These are phyloP conservation scores for Nannizziopsis barbatae DNA, from an alignment of 2,329 filamentous ascomycete genomes.

Conservation along the genomic window DNA sequence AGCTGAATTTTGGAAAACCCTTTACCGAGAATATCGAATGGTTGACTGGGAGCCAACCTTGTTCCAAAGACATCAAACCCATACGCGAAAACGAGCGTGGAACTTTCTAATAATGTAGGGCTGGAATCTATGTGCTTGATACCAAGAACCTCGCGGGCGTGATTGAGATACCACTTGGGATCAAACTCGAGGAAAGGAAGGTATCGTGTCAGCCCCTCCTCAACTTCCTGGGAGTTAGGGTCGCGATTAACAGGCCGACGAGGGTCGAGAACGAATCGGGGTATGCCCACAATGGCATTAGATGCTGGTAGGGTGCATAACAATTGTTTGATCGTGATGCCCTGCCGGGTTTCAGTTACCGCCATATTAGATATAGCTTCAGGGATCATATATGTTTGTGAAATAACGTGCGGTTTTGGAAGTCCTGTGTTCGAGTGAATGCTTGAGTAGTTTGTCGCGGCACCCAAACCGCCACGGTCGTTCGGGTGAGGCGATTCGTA, in stretches of 20 bases:
- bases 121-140: slow-evolving; percentile 61
- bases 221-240: slow-evolving; percentile 62
- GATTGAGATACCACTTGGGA: slow-evolving; percentile 66
- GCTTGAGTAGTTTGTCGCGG: slow-evolving; percentile 64
- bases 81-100: slow-evolving; percentile 76
- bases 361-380: slow-evolving; percentile 68
- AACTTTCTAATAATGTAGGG: slow-evolving; percentile 79
- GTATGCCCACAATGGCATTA: slow-evolving; percentile 66
- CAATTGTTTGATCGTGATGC: slow-evolving; percentile 73
- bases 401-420: slow-evolving; percentile 60
- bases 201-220: slow-evolving; percentile 75
- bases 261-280: slow-evolving; percentile 68
- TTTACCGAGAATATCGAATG: slow-evolving; percentile 86
- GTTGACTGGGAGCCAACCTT: slow-evolving; percentile 70
- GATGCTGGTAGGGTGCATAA: slow-evolving; percentile 65
- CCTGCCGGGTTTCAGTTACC: slow-evolving; percentile 82
- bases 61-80: slow-evolving; percentile 84
- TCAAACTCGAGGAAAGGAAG: slow-evolving; percentile 69
- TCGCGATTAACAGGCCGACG: slow-evolving; percentile 77
- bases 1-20: slow-evolving; percentile 87
- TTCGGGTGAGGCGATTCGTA: slow-evolving; percentile 78
- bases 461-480: slow-evolving; percentile 67
- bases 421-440: slow-evolving; percentile 52
- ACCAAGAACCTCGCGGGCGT: slow-evolving; percentile 69
- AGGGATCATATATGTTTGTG: slow-evolving; percentile 70